Evolutionary conservation across 2,329 filamentous ascomycete species (phyloP).

Genomic region (Beauveria scarabaeidicola): DNA sequence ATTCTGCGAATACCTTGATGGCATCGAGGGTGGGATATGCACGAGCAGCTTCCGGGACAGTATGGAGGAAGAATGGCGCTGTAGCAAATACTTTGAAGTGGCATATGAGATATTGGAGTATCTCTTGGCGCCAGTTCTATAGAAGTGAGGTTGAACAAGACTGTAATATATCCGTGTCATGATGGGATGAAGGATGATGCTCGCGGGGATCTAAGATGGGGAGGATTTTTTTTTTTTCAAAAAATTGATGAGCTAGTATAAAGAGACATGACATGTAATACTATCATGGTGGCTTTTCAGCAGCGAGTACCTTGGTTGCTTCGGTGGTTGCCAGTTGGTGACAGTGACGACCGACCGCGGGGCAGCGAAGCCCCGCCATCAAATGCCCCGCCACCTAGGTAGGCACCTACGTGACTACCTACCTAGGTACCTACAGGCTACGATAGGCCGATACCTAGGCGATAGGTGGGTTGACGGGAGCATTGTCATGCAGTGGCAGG

Average conservation of each 20-base stretch:
- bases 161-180: background rate
- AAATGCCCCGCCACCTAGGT: background rate
- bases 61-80: conserved; percentile 16
- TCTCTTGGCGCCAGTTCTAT: conserved; percentile 43
- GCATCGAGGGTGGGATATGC: conserved; percentile 37
- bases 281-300: background rate
- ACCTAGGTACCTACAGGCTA: background rate
- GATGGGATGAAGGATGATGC: background rate
- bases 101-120: conserved; percentile 48
- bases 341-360: background rate
- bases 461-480: background rate
- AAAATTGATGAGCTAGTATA: no score
- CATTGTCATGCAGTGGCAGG: no score
- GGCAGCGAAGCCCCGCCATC: background rate
- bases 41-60: conserved; percentile 25
- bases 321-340: background rate
- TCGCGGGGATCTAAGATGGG: no score
- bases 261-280: background rate
- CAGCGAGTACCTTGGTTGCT: no score
- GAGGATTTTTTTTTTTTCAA: no score
- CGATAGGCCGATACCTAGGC: background rate
- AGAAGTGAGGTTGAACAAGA: background rate
- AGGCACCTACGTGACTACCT: no score
- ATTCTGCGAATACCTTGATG: conserved; percentile 41
- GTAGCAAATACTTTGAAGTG: conserved; percentile 34